Evolutionary conservation across 1,284 basidiomycete species (phyloP), one percentile per base, ranked within the genome.

Genomic region (Leccinum subrobustum): DNA sequence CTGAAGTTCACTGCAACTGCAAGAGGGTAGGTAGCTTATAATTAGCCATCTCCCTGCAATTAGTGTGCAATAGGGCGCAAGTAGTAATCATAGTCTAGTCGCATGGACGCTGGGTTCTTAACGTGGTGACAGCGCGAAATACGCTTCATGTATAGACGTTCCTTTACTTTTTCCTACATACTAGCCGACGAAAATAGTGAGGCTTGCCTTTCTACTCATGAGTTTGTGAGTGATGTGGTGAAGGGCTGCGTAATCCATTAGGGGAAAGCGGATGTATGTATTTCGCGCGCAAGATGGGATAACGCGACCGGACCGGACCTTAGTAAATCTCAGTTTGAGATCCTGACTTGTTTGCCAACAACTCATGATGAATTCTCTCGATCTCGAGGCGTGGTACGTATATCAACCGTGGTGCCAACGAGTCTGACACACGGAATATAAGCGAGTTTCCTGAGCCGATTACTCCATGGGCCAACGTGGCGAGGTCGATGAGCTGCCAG

Each of bases 191-290:
- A 47, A 47, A 47, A 20, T 12, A 54, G 11, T 73, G 67, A 57
- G 65, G 70, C 20, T 23, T 63, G 4, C 63, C 78, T 11, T 71
- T 68, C 8, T 60, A 78, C 1, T 50, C 1, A 62, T 35, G 76
- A 74, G 59, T 70, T 79, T 8, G 67, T 61, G 1, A 59, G 54
- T 0, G 71, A 76, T 57, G 33, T 75, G 5, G 60, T 57, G 5
- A 59, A 50, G 1, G 9, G 58, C 60, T 3, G 33, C 11, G 16
- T 27, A 39, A 31, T 31, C 29, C 29, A 31, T 4, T 4, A 6
- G 12, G 12, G 33, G 2, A 14, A 35, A 35, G 12, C 12, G 33
- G 33, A 14, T 12, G 33, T 12, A 33, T 12, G 2, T 1, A 35
- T 31, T 12, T 33, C 33, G 33, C 33, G 33, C 12, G 5, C 33